Base-by-base conservation (phyloP, 805 yeast species). In the Pichia kluyveri region DNA sequence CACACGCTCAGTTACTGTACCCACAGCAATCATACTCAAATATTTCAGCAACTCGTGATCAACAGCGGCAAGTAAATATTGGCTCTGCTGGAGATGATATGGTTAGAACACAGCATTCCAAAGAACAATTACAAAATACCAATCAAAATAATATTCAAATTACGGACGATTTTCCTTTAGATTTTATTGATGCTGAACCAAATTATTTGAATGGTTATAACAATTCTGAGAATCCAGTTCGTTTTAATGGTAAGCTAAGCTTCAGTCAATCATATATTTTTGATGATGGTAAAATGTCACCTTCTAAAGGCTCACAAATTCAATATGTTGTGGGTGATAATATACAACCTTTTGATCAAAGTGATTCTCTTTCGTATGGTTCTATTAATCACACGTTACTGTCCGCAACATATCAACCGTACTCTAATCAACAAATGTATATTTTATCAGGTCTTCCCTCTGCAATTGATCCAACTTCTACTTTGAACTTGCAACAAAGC, bases 151-250 rank as follows among this genome's bases (percentile, higher is more conserved):
- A 15, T 15, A 34, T 10, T 10, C 45, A 38, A 32, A 28, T 28
- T 5, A 18, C 45, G 10, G 51, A 48, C 34, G 51, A 48, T 9
- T 48, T 48, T 36, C 48, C 51, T 4, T 17, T 48, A 17, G 47
- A 48, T 36, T 48, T 48, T 31, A 32, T 48, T 4, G 39, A 44
- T 17, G 26, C 51, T 10, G 37, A 34, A 9, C 12, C 42, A 4
- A 41, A 30, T 23, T 30, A 31, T 5, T 10, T 48, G 9, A 12
- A 41, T 26, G 51, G 41, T 26, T 41, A 44, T 26, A 43, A 44
- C 36, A 38, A 18, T 6, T 27, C 49, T 27, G 26, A 42, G 15
- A n/a, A 42, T 32, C 4, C 41, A 19, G 5, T 38, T 11, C 23
- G 17, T 8, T 41, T 19, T 5, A 30, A 27, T 6, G 31, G 12